A percentile compares a stretch with the other conserved stretches of the same genome.
Conservation (phyloP, 2,329 filamentous ascomycete species). For the Fusarium aywerte region DNA sequence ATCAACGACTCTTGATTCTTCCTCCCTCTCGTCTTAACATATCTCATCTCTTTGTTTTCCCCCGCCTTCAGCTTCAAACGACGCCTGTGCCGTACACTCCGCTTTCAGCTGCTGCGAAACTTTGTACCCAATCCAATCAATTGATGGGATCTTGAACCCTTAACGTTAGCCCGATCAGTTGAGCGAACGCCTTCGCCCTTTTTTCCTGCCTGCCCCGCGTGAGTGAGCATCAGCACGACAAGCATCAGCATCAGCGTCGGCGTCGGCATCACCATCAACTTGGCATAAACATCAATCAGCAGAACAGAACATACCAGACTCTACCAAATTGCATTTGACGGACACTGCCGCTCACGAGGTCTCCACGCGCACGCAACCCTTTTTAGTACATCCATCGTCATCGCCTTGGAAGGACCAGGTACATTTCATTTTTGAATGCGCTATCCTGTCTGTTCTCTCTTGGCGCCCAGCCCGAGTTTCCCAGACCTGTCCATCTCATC, state of each 20-base stretch:
- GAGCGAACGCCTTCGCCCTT: slow-evolving; percentile 4
- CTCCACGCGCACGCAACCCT: slow-evolving; percentile 2
- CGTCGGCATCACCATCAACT: slow-evolving; percentile 24
- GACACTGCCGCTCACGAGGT: slow-evolving; percentile 13
- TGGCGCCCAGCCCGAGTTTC: slow-evolving; percentile 37
- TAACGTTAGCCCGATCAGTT: slow-evolving; percentile 13
- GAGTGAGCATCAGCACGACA: slow-evolving; percentile 16
- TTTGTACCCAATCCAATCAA: slow-evolving; percentile 14
- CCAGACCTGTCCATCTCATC: slow-evolving; percentile 1
- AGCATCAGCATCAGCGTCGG: slow-evolving; percentile 22
- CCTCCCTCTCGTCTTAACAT: not conserved
- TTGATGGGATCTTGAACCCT: slow-evolving; percentile 9
- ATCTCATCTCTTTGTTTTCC: slow-evolving; percentile 1
- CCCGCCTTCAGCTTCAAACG: slow-evolving; percentile 34
- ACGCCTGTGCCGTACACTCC: slow-evolving; percentile 37
- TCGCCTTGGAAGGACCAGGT: slow-evolving; percentile 20
- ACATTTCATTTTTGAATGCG: slow-evolving; percentile 24
- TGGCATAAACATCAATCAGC: slow-evolving; percentile 14
- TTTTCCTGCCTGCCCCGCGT: slow-evolving; percentile 35
- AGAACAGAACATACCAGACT: not conserved
- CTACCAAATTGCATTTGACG: not conserved
- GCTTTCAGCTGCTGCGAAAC: slow-evolving; percentile 24
- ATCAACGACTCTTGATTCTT: not conserved
- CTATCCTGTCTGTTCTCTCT: slow-evolving; percentile 31
- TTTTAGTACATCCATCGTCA: slow-evolving; percentile 22